A percentile compares a stretch with the other conserved stretches of the same genome.
Evolutionary conservation across 2,329 filamentous ascomycete genomes (phyloP).

Genomic region (Podosphaera fusca): DNA sequence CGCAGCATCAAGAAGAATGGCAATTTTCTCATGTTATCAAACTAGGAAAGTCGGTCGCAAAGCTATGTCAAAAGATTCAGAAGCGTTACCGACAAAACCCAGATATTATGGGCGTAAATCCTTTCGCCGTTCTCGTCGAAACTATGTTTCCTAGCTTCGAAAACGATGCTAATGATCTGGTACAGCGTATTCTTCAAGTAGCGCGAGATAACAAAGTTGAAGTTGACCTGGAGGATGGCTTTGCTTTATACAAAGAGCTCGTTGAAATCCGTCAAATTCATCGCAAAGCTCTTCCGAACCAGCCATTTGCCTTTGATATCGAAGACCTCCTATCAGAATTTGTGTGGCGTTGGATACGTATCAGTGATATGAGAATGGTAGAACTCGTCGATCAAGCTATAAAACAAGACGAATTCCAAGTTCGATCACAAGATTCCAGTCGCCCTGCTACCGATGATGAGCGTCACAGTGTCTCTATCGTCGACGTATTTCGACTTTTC

Average conservation of each 20-base stretch:
- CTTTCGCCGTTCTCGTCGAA: constrained; percentile 48
- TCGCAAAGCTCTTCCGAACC: constrained; percentile 44
- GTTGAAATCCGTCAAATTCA: constrained; percentile 69
- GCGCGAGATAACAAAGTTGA: constrained; percentile 48
- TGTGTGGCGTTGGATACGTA: constrained; percentile 83
- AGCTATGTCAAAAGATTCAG: constrained; percentile 67
- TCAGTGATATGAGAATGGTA: constrained; percentile 56
- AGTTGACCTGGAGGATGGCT: constrained; percentile 74
- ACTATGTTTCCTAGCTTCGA: constrained; percentile 80
- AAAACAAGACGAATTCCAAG: constrained; percentile 68
- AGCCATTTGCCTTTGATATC: constrained; percentile 66
- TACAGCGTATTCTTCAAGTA: constrained; percentile 55
- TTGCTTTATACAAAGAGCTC: constrained; percentile 77
- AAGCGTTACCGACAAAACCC: constrained; percentile 80
- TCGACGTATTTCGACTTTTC: constrained; percentile 86
- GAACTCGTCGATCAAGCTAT: constrained; percentile 77
- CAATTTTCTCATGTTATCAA: constrained; percentile 78
- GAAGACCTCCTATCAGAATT: constrained; percentile 74
- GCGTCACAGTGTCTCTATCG: constrained; percentile 76
- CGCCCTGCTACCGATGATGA: constrained; percentile 52
- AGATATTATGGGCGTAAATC: constrained; percentile 55
- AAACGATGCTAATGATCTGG: constrained; percentile 65
- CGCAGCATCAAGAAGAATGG: constrained; percentile 61
- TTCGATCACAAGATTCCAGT: constrained; percentile 40
- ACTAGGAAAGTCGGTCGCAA: constrained; percentile 66